Percentiles rank a stretch among this genome's conserved stretches.
Conservation (phyloP, 2,329 filamentous ascomycete genomes). For the Trichoderma atroviride region DNA sequence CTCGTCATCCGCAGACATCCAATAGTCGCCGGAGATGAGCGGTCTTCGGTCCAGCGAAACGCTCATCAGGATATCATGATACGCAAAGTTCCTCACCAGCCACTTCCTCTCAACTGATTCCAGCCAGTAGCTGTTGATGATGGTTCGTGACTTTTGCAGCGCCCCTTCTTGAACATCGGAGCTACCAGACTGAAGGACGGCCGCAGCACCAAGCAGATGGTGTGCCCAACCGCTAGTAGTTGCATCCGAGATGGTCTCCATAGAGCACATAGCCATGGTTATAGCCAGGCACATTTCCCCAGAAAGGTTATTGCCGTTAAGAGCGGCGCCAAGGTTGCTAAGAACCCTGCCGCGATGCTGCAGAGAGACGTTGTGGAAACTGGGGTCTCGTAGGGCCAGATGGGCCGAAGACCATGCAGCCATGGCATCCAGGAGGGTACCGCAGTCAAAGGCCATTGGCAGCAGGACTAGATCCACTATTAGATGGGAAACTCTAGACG, state of each 20-base stretch:
- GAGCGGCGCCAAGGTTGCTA: neutral
- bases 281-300: constrained; percentile 9
- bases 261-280: constrained; percentile 8
- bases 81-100: constrained; percentile 14
- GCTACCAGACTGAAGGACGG: neutral
- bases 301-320: neutral
- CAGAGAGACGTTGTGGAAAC: constrained; percentile 5
- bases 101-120: constrained; percentile 2
- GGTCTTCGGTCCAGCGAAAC: neutral
- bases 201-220: constrained; percentile 6
- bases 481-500: neutral
- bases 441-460: constrained; percentile 13
- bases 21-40: neutral
- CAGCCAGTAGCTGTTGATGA: neutral
- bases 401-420: constrained; percentile 15
- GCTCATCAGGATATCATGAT: constrained; percentile 14
- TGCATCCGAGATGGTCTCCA: constrained; percentile 6
- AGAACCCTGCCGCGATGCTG: constrained; percentile 8
- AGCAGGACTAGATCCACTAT: constrained; percentile 13
- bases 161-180: neutral
- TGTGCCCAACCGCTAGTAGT: constrained; percentile 6
- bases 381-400: constrained; percentile 12
- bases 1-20: neutral
- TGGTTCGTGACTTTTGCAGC: neutral
- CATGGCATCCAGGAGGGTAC: constrained; percentile 8